These are phyloP conservation scores for Talaromyces verruculosus DNA, from an alignment of 2,329 filamentous ascomycete species.

Conservation along the genomic window DNA sequence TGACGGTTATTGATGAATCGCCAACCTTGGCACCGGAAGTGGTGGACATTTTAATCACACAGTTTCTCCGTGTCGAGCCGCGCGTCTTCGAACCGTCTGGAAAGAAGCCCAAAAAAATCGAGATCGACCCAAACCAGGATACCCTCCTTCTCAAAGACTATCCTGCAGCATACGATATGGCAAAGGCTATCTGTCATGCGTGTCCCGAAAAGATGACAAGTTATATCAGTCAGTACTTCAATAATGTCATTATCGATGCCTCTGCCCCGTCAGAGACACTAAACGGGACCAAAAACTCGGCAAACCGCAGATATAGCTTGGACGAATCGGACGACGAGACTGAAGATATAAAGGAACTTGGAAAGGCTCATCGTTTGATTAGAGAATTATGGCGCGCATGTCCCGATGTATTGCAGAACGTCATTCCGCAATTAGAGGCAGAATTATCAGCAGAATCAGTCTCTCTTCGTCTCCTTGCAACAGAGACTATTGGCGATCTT, in stretches of 20 bases:
- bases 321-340: conserved; percentile 70
- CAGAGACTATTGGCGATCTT: conserved; percentile 93
- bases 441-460: conserved; percentile 89
- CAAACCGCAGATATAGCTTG: conserved; percentile 49
- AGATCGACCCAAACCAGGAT: conserved; percentile 72
- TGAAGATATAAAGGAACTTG: conserved; percentile 80
- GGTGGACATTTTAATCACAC: conserved; percentile 89
- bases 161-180: conserved; percentile 93
- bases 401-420: conserved; percentile 83
- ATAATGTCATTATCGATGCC: conserved; percentile 90
- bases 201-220: conserved; percentile 93
- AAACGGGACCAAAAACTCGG: conserved; percentile 50
- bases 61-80: conserved; percentile 86
- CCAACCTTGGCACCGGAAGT: conserved; percentile 74
- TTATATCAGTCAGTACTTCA: conserved; percentile 94
- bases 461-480: conserved; percentile 80
- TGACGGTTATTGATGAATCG: conserved; percentile 83
- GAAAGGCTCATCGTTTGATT: conserved; percentile 84
- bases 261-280: conserved; percentile 57
- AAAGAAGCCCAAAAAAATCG: conserved; percentile 57
- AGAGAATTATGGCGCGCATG: conserved; percentile 92
- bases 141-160: conserved; percentile 84
- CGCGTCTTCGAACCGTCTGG: conserved; percentile 53
- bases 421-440: conserved; percentile 88
- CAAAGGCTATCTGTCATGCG: conserved; percentile 85